These are phyloP conservation scores for Podaxis pistillaris DNA, from an alignment of 768 basidiomycete species.

Conservation along the genomic window DNA sequence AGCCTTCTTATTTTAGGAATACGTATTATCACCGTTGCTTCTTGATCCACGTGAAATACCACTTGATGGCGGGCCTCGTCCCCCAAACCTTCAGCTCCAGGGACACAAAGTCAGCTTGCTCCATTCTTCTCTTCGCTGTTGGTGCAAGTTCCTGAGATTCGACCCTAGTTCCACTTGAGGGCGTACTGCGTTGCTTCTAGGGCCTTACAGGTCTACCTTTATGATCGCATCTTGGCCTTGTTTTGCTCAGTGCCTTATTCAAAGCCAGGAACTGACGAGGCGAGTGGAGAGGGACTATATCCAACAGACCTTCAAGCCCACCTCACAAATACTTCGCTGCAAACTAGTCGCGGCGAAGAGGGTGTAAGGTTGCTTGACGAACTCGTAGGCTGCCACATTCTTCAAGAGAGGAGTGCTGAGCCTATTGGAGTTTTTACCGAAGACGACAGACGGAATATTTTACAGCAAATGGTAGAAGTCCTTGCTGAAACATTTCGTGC, in stretches of 20 bases:
- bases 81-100: constrained; percentile 23
- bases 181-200: constrained; percentile 83
- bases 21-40: constrained; percentile 74
- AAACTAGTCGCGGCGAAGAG: constrained; percentile 62
- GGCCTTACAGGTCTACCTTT: constrained; percentile 77
- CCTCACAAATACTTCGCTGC: constrained; percentile 91
- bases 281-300: constrained; percentile 22
- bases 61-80: constrained; percentile 23
- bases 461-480: constrained; percentile 59
- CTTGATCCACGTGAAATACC: constrained; percentile 60
- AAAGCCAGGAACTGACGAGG: constrained; percentile 35
- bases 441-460: constrained; percentile 42
- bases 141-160: neutral
- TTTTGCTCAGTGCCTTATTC: constrained; percentile 79
- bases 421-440: constrained; percentile 24
- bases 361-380: constrained; percentile 81
- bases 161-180: constrained; percentile 83
- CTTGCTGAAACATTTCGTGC: constrained; percentile 85
- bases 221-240: constrained; percentile 79
- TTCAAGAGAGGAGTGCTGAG: constrained; percentile 29
- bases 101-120: constrained; percentile 57
- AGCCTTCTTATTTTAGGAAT: constrained; percentile 61
- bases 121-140: constrained; percentile 1
- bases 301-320: constrained; percentile 65
- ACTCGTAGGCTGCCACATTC: constrained; percentile 61